Conservation (phyloP, 345 rosid genomes). For the Turnera subulata region DNA sequence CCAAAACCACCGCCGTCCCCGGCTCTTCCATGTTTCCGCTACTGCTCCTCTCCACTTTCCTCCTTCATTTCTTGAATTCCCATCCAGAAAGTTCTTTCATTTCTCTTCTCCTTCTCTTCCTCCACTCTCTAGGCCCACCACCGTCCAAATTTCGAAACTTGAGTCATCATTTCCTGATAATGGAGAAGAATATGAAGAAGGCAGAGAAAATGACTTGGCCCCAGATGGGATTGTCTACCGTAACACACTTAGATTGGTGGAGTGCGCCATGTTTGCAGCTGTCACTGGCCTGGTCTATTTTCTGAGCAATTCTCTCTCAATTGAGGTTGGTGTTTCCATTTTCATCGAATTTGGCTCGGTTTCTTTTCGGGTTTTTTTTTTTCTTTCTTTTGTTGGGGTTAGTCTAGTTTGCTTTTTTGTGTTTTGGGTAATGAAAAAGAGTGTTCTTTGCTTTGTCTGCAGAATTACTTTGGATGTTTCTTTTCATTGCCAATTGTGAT, state of each 20-base stretch:
- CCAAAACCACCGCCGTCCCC: no score
- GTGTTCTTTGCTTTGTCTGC: slow-evolving; percentile 18
- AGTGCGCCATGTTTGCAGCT: slow-evolving; percentile 93
- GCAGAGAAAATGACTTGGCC: slow-evolving; percentile 36
- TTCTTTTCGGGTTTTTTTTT: background rate
- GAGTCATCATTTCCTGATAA: slow-evolving; percentile 24
- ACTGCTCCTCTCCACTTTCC: slow-evolving; percentile 8
- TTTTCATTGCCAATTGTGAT: slow-evolving; percentile 85
- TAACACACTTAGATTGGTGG: slow-evolving; percentile 79
- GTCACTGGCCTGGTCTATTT: slow-evolving; percentile 79
- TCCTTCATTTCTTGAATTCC: slow-evolving; percentile 15
- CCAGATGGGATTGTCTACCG: slow-evolving; percentile 48
- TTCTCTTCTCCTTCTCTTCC: slow-evolving; percentile 1
- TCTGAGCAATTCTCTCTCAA: slow-evolving; percentile 84
- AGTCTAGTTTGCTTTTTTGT: background rate
- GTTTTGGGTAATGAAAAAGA: background rate
- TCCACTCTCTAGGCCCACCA: slow-evolving; percentile 20
- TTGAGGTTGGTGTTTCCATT: slow-evolving; percentile 53
- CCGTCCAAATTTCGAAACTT: slow-evolving; percentile 28
- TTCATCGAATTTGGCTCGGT: background rate
- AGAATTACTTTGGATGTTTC: slow-evolving; percentile 97
- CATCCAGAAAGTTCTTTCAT: background rate
- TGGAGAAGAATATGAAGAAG: slow-evolving; percentile 30
- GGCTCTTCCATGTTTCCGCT: no score
- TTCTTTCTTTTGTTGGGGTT: background rate